Conservation (phyloP, 164 flowering plant genomes). For the Santalum album region DNA sequence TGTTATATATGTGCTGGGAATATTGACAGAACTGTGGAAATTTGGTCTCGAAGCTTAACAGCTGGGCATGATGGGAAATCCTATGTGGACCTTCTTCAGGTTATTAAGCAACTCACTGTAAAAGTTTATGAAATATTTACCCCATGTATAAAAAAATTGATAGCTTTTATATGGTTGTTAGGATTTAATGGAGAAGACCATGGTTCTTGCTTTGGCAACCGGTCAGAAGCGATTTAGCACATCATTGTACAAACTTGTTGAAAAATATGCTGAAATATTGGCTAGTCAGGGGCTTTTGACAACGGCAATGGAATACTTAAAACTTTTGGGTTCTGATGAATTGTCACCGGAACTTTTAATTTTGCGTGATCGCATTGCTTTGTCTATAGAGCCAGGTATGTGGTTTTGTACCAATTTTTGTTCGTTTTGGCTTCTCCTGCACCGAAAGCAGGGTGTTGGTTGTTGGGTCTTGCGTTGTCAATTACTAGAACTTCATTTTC, state of each 20-base stretch:
- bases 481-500: too few relatives aligned
- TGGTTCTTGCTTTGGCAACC: conserved; percentile 81
- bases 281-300: conserved; percentile 88
- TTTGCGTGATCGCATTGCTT: conserved; percentile 70
- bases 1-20: conserved; percentile 96
- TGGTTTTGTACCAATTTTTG: too few relatives aligned
- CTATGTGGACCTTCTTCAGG: conserved; percentile 91
- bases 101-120: too few relatives aligned
- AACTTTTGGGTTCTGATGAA: conserved; percentile 74
- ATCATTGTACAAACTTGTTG: conserved; percentile 76
- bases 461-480: too few relatives aligned
- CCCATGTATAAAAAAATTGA: background rate
- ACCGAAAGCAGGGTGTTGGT: too few relatives aligned
- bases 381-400: conserved; percentile 54
- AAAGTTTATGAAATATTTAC: background rate
- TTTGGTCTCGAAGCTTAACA: conserved; percentile 71
- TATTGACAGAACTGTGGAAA: conserved; percentile 86
- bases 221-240: conserved; percentile 83
- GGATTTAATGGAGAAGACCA: conserved; percentile 98
- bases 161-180: conserved; percentile 14
- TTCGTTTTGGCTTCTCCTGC: too few relatives aligned
- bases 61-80: conserved; percentile 55
- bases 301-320: conserved; percentile 87
- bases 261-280: conserved; percentile 90
- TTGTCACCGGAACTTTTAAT: conserved; percentile 77